Evolutionary conservation across 768 basidiomycete genomes (phyloP).

Genomic region (Lactarius indigo): DNA sequence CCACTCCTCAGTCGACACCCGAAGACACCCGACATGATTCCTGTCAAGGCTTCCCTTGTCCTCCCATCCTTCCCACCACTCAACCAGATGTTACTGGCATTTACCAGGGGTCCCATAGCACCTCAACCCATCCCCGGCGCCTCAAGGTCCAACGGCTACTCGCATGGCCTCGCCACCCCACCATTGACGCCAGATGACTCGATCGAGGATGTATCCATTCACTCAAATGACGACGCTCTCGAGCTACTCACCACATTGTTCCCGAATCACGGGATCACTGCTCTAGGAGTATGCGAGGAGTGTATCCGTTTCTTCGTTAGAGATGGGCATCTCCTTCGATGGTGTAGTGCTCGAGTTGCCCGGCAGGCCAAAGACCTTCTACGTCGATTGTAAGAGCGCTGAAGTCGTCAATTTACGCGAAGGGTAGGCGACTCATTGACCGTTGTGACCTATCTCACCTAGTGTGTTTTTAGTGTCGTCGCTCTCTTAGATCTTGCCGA

Average conservation of each 20-base stretch:
- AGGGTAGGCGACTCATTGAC: conserved; percentile 47
- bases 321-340: conserved; percentile 66
- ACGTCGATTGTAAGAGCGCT: conserved; percentile 81
- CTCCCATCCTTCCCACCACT: conserved; percentile 30
- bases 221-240: conserved; percentile 59
- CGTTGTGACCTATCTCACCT: conserved; percentile 1
- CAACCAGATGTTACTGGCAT: conserved; percentile 20
- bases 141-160: conserved; percentile 18
- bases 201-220: conserved; percentile 39
- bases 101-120: conserved; percentile 14
- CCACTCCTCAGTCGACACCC: conserved; percentile 40
- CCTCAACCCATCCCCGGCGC: conserved; percentile 30
- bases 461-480: conserved; percentile 54
- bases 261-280: conserved; percentile 63
- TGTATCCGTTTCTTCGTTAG: conserved; percentile 68
- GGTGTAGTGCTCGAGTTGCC: conserved; percentile 76
- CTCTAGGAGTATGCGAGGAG: conserved; percentile 71
- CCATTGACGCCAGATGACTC: conserved; percentile 74
- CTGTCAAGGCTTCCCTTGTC: conserved; percentile 35
- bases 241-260: conserved; percentile 79
- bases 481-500: conserved; percentile 85
- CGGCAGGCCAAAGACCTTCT: conserved; percentile 68
- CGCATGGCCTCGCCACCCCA: conserved; percentile 56
- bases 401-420: conserved; percentile 76
- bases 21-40: conserved; percentile 31